Percentiles rank a stretch among this genome's conserved stretches.
These are phyloP conservation scores for Papilionanthe hybrid DNA, from an alignment of 116 monocot species.

Conservation along the genomic window DNA sequence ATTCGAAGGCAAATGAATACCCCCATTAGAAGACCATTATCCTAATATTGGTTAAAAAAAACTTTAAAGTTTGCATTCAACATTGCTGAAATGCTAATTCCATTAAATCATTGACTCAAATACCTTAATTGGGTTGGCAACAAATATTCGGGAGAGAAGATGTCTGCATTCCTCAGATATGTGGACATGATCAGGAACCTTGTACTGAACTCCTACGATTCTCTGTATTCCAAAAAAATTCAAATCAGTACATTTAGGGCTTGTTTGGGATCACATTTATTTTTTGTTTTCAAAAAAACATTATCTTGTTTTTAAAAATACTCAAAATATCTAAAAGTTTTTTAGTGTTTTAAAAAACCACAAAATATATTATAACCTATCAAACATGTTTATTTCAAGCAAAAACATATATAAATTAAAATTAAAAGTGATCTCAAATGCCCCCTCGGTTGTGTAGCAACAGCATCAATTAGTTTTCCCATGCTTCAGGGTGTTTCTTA, in stretches of 20 bases:
- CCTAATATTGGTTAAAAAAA: no score
- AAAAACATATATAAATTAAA: no score
- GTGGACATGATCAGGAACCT: constrained; percentile 83
- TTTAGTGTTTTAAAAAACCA: no score
- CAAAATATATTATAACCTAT: no score
- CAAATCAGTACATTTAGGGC: background rate
- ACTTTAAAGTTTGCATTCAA: background rate
- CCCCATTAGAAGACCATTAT: background rate
- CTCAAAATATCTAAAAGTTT: no score
- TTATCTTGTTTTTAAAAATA: no score
- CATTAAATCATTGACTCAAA: background rate
- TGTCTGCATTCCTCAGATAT: constrained; percentile 68
- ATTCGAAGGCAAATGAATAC: background rate
- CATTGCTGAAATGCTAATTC: background rate
- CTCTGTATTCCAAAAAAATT: constrained; percentile 34
- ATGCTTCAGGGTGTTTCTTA: background rate
- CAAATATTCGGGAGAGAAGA: constrained; percentile 71
- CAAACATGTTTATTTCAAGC: no score
- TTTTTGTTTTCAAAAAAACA: no score
- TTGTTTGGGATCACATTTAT: no score
- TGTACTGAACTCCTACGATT: constrained; percentile 76
- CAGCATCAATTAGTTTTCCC: background rate
- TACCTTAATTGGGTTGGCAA: constrained; percentile 66
- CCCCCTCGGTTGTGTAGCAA: background rate
- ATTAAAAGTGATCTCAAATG: no score